Conservation (phyloP, 345 rosid species). For the Acer campestre region DNA sequence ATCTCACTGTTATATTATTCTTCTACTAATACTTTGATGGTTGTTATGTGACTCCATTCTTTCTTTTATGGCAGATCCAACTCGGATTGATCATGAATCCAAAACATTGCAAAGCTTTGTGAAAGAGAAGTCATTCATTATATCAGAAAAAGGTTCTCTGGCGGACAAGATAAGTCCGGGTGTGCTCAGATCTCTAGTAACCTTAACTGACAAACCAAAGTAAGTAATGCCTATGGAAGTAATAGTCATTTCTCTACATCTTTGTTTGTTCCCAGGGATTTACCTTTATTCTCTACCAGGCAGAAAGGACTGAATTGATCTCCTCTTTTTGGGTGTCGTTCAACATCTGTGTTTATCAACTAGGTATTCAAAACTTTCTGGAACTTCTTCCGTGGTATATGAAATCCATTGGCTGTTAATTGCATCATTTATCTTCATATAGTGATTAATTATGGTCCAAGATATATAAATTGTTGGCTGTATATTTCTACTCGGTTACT, state of each 20-base stretch:
- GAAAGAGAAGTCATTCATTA: slow-evolving; percentile 60
- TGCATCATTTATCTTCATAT: background rate
- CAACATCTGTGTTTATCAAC: background rate
- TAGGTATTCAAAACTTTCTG: background rate
- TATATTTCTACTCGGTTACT: background rate
- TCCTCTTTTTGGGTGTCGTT: background rate
- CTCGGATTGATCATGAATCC: slow-evolving; percentile 53
- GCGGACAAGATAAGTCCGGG: slow-evolving; percentile 73
- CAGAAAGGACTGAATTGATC: slow-evolving; percentile 2
- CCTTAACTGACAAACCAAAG: slow-evolving; percentile 58
- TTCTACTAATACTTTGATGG: background rate
- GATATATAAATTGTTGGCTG: background rate
- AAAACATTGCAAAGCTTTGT: slow-evolving; percentile 75
- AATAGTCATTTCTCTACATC: background rate
- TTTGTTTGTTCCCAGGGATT: background rate
- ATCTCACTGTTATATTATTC: background rate
- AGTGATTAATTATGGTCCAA: background rate
- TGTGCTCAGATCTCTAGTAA: slow-evolving; percentile 62
- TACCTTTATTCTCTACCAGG: background rate
- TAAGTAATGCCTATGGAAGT: slow-evolving; percentile 26
- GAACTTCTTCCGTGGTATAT: background rate
- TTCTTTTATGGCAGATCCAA: slow-evolving; percentile 50
- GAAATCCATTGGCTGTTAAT: background rate
- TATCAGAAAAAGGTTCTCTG: slow-evolving; percentile 73
- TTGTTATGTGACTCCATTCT: background rate